Conservation (phyloP, 169 alveolate genomes). For the Cryptosporidium felis region DNA sequence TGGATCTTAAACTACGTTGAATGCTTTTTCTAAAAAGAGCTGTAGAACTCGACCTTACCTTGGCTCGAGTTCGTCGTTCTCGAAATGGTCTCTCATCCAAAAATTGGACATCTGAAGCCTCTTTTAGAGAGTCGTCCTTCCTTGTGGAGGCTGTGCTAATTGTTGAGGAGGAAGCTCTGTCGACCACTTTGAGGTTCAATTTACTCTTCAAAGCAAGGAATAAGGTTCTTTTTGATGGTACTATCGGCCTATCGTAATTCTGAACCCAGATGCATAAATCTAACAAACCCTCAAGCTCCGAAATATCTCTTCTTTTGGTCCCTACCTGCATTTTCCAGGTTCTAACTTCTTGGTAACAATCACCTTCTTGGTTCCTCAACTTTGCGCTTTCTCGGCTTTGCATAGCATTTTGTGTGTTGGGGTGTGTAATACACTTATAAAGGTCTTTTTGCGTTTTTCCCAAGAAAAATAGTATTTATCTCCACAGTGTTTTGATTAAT, state of each 20-base stretch:
- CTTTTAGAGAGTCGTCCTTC: too few relatives aligned
- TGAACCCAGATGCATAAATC: constrained; percentile 55
- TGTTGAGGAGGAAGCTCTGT: too few relatives aligned
- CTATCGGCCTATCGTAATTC: constrained; percentile 5
- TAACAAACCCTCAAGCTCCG: constrained; percentile 9
- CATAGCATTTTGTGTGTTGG: constrained; percentile 26
- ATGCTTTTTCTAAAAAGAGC: neutral
- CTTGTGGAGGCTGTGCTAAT: too few relatives aligned
- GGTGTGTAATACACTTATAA: constrained; percentile 41
- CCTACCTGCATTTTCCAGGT: neutral
- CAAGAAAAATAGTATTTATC: neutral
- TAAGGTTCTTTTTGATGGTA: constrained; percentile 29
- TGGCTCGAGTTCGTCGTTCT: too few relatives aligned
- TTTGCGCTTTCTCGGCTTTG: neutral
- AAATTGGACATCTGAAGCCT: too few relatives aligned
- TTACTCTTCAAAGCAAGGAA: neutral
- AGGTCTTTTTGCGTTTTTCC: constrained; percentile 4
- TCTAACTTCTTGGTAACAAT: neutral
- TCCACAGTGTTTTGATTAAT: too few relatives aligned
- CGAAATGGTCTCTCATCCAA: too few relatives aligned
- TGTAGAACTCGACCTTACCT: too few relatives aligned
- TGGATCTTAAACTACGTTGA: constrained; percentile 10
- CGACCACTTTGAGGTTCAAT: constrained; percentile 8
- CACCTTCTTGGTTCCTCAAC: neutral
- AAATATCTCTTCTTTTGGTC: neutral